A percentile compares a stretch with the other conserved stretches of the same genome.
These are phyloP conservation scores for Penicillium concentricum DNA, from an alignment of 2,329 filamentous ascomycete genomes.

Conservation along the genomic window DNA sequence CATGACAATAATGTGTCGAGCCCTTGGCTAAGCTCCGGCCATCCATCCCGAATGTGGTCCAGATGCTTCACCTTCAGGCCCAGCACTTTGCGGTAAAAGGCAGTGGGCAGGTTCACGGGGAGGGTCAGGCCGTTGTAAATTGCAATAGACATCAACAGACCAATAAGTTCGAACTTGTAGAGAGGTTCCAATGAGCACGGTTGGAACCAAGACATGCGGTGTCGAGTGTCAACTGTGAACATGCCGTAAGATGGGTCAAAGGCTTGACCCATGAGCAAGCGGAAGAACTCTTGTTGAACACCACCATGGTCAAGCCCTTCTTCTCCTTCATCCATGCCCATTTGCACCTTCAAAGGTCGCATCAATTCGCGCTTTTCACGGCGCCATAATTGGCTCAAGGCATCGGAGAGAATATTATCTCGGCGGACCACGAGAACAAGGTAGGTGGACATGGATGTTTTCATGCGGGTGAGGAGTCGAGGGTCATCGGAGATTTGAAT, in stretches of 20 bases:
- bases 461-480: constrained; percentile 62
- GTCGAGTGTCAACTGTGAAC: constrained; percentile 75
- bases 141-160: constrained; percentile 82
- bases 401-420: constrained; percentile 66
- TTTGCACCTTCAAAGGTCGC: constrained; percentile 81
- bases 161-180: constrained; percentile 88
- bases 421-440: constrained; percentile 69
- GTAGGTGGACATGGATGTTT: constrained; percentile 67
- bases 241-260: constrained; percentile 72
- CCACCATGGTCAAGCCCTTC: constrained; percentile 91
- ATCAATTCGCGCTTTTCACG: constrained; percentile 78
- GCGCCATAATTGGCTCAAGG: constrained; percentile 86
- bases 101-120: constrained; percentile 82
- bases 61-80: constrained; percentile 67
- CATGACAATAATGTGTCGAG: constrained; percentile 72
- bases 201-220: constrained; percentile 83
- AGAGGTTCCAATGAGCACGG: constrained; percentile 77
- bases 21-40: constrained; percentile 76
- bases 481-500: constrained; percentile 56
- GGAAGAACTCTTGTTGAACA: constrained; percentile 95
- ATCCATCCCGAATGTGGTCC: constrained; percentile 79
- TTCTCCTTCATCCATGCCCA: constrained; percentile 79
- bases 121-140: constrained; percentile 91
- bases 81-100: constrained; percentile 78
- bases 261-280: constrained; percentile 75